Base-by-base conservation (phyloP, 768 basidiomycete genomes). In the Kwoniella europaea region DNA sequence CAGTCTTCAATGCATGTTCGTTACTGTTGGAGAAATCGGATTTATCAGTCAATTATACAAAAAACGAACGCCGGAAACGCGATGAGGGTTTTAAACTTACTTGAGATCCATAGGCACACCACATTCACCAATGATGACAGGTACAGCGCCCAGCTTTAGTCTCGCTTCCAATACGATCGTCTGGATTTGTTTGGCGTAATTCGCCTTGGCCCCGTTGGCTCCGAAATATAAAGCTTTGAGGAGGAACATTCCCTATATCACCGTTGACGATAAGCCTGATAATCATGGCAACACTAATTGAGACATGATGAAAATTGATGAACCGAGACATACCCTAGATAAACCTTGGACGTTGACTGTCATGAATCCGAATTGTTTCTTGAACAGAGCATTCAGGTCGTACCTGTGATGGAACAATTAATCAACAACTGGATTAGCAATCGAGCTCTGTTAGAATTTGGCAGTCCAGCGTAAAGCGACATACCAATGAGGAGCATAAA, bases 31-130 rank as follows among this genome's bases (percentile, higher is more conserved):
- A 20, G 7, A 18, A 15, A 46, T 61, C 27, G 15, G 7, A 4
- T 35, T 35, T 7, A 9, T 35, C 35, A 35, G 35, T 35, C 35
- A 16, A 1, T 13, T 61, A n/a, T 13, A 42, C 15, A 27, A 56
- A 56, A 9, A 5, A 52, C 10, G 16, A 52, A 52, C 50, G 5
- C 15, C 20, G n/a, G 54, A 55, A 20, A 55, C 10, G 54, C 15
- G 58, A 24, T 29, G 9, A n/a, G 35, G n/a, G 59, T 16, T 61
- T 35, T 13, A 18, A 2, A 85, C 91, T 54, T 76, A 94, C 94
- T 99, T 98, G 87, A 97, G 89, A 76, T 99, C 97, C 91, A 98
- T 96, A 0, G 96, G 96, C 22, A 98, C 87, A 41, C 96, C 96
- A 72, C 91, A 92, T 83, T 99, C 96, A 20, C 95, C 95, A 69